Evolutionary conservation across 139 green algal species (phyloP), one percentile per base, ranked within the genome.

Genomic region (Micractinium sp.): DNA sequence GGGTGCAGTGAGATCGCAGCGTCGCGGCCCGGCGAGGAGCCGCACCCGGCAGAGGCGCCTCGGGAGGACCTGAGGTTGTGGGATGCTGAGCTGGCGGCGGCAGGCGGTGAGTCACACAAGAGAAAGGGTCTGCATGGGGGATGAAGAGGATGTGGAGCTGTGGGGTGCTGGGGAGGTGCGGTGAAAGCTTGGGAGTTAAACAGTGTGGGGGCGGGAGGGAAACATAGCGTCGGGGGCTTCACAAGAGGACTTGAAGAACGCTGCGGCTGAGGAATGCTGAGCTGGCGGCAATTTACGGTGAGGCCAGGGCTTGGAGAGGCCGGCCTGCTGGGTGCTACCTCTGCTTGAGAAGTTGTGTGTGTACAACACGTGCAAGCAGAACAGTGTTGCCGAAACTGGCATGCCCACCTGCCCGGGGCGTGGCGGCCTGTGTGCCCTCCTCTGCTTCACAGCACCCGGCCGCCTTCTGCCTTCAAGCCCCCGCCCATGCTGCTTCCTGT

Each of bases 1-100:
- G 81, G 90, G 19, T 90, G 92, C 81, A 90, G 90, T 83, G 85
- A 91, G 29, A 80, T 94, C 38, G 61, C 91, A 29, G 92, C 91
- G 1, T 47, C 80, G 2, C 3, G 23, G 19, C 78, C 87, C 35
- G 92, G 90, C 31, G 22, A 31, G 9, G 73, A 88, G 74, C 91
- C 91, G 1, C 25, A 69, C n/a, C 33, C 81, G 19, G 77, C 89
- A 67, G 80, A 88, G 19, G 47, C 67, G 19, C 82, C 84, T 1
- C 67, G 36, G 2, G 91, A 94, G 76, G 91, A 94, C 77, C 86
- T 90, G 66, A 81, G 87, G 9, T 53, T 78, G 3, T 74, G 90
- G 63, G 66, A 82, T 31, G 41, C 56, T 12, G 53, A 29, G 3
- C 61, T 89, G 74, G 23, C 35, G 16, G 25, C 71, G 1, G 39